Conservation (phyloP, 1,284 basidiomycete species). For the Cerioporus squamosus region DNA sequence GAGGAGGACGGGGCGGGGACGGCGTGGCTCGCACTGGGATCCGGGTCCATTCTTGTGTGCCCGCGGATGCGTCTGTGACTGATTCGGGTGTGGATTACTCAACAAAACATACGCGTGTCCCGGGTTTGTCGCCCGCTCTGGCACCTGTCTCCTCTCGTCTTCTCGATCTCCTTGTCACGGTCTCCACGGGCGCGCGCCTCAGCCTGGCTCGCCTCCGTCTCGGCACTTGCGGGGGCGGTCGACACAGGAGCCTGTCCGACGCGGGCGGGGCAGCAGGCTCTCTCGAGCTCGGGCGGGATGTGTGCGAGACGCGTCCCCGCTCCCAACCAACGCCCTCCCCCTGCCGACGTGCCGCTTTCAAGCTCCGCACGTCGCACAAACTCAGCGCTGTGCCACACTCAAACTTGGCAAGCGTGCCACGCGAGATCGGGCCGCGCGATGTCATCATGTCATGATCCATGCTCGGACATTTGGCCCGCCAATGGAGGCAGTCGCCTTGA, state of each 20-base stretch:
- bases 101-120: slow-evolving; percentile 9
- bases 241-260: not conserved
- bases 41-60: slow-evolving; percentile 23
- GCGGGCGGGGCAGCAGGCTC: slow-evolving; percentile 1
- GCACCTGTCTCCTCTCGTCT: not conserved
- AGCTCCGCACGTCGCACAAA: slow-evolving; percentile 14
- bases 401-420: slow-evolving; percentile 11
- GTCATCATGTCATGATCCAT: slow-evolving; percentile 19
- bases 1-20: slow-evolving; percentile 19
- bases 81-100: slow-evolving; percentile 23
- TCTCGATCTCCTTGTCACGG: not conserved
- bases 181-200: not conserved
- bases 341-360: slow-evolving; percentile 21
- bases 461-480: slow-evolving; percentile 15
- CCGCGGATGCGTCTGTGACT: slow-evolving; percentile 16
- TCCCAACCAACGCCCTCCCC: slow-evolving; percentile 4
- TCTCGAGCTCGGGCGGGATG: not conserved
- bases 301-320: not conserved
- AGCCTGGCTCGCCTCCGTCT: slow-evolving; percentile 6
- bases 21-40: slow-evolving; percentile 8
- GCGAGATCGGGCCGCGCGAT: slow-evolving; percentile 25
- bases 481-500: slow-evolving; percentile 7
- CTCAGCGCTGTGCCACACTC: slow-evolving; percentile 11
- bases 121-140: not conserved
- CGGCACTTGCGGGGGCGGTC: not conserved